A percentile compares a stretch with the other conserved stretches of the same genome.
Evolutionary conservation across 495 filamentous ascomycete species (phyloP).

Genomic region (Penicillium egyptiacum): DNA sequence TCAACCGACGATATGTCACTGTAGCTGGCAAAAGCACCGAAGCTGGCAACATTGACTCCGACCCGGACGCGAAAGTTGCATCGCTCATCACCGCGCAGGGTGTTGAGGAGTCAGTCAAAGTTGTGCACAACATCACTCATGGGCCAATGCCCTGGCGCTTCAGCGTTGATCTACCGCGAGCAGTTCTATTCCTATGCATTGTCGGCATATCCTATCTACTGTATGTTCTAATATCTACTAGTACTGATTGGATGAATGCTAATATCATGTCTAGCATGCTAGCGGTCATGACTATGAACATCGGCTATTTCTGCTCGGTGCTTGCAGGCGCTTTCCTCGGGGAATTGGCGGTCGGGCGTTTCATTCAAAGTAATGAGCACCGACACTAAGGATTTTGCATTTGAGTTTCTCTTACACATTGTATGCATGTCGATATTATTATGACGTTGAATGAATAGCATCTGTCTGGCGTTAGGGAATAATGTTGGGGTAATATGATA

Average conservation of each 20-base stretch:
- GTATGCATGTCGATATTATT: background rate
- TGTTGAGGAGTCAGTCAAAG: constrained; percentile 69
- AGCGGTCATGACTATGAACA: constrained; percentile 96
- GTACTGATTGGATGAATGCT: background rate
- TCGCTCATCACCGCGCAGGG: constrained; percentile 64
- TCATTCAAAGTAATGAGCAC: constrained; percentile 40
- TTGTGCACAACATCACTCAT: constrained; percentile 56
- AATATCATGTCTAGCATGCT: constrained; percentile 67
- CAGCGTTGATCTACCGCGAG: constrained; percentile 73
- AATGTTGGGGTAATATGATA: background rate
- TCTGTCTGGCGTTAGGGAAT: constrained; percentile 5
- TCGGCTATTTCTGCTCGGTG: constrained; percentile 92
- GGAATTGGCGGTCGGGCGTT: constrained; percentile 76
- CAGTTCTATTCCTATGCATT: constrained; percentile 64
- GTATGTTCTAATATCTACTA: constrained; percentile 52
- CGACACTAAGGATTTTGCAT: constrained; percentile 20
- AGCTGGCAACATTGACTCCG: constrained; percentile 51
- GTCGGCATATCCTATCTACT: constrained; percentile 82
- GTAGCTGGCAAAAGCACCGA: constrained; percentile 63
- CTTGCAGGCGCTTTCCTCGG: constrained; percentile 82
- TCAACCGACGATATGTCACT: constrained; percentile 71
- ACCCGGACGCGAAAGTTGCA: constrained; percentile 58
- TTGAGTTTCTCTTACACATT: background rate
- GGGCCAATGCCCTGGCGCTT: constrained; percentile 67
- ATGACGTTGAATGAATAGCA: background rate